These are phyloP conservation scores for Fusarium brevicatenulatum DNA, from an alignment of 2,329 filamentous ascomycete species.

Conservation along the genomic window DNA sequence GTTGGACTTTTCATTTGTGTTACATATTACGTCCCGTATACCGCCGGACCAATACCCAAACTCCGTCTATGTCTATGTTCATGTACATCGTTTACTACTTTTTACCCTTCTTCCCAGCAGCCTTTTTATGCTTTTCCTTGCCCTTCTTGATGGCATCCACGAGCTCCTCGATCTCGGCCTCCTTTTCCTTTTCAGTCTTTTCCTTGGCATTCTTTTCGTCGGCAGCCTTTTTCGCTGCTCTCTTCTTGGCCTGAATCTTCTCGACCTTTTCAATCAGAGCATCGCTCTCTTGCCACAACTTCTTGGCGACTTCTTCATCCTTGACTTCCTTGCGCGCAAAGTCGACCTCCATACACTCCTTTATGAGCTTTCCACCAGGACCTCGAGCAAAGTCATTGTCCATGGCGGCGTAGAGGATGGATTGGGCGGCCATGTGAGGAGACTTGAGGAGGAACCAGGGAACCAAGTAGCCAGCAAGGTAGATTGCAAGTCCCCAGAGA, in stretches of 20 bases:
- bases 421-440: constrained; percentile 84
- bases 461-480: constrained; percentile 80
- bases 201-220: constrained; percentile 48
- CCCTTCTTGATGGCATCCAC: constrained; percentile 58
- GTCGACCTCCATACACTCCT: constrained; percentile 85
- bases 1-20: constrained; percentile 5
- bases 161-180: constrained; percentile 50
- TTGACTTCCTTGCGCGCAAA: constrained; percentile 77
- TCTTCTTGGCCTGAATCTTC: constrained; percentile 72
- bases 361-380: constrained; percentile 77
- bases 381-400: constrained; percentile 75
- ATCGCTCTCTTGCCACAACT: constrained; percentile 90
- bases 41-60: constrained; percentile 25
- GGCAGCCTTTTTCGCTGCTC: constrained; percentile 55
- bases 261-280: constrained; percentile 80
- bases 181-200: constrained; percentile 49
- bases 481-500: constrained; percentile 80
- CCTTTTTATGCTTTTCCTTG: constrained; percentile 47
- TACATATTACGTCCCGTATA: background rate
- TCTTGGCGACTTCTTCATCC: constrained; percentile 83
- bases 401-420: constrained; percentile 86
- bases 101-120: constrained; percentile 39
- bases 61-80: constrained; percentile 40
- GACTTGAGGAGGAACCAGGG: constrained; percentile 93
- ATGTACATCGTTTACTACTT: constrained; percentile 30